Percentiles rank a stretch among this genome's conserved stretches.
Evolutionary conservation across 129 eudicot genomes (phyloP).

Genomic region (Flaveria sonorensis): DNA sequence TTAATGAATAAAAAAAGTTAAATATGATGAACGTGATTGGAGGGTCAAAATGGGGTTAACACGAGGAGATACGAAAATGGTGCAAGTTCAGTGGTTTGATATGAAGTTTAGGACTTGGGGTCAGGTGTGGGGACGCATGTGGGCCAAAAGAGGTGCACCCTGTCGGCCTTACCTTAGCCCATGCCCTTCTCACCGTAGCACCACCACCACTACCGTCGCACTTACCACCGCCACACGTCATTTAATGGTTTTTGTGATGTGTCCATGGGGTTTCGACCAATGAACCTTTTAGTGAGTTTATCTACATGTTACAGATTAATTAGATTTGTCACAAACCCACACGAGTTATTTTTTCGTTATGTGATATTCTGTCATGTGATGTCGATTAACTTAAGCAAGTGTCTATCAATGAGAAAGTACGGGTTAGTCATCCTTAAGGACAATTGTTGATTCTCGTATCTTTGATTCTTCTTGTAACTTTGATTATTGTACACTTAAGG

Average conservation of each 20-base stretch:
- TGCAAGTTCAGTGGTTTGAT: slow-evolving; percentile 32
- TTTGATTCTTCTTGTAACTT: neutral
- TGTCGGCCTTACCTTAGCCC: slow-evolving; percentile 24
- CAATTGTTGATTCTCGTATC: too few species aligned
- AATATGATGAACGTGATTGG: slow-evolving; percentile 28
- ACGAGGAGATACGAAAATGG: slow-evolving; percentile 28
- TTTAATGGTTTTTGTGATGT: neutral
- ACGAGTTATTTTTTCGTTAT: too few species aligned
- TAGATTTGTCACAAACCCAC: neutral
- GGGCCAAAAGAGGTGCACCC: slow-evolving; percentile 38
- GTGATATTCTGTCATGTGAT: too few species aligned
- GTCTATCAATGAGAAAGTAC: too few species aligned
- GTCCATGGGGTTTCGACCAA: too few species aligned
- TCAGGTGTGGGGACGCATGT: slow-evolving; percentile 24
- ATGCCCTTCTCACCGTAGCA: neutral
- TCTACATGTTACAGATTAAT: neutral
- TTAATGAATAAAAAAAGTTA: neutral
- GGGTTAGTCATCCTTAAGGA: too few species aligned
- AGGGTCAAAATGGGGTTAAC: slow-evolving; percentile 29
- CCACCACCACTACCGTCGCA: neutral
- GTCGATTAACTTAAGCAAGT: too few species aligned
- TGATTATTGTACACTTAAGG: too few species aligned
- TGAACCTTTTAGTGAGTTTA: neutral
- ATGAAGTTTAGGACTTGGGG: slow-evolving; percentile 21
- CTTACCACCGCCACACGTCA: neutral